Percentiles rank a stretch among this genome's conserved stretches.
Conservation (phyloP, 148 eudicot genomes). For the Pouteria glomerata region DNA sequence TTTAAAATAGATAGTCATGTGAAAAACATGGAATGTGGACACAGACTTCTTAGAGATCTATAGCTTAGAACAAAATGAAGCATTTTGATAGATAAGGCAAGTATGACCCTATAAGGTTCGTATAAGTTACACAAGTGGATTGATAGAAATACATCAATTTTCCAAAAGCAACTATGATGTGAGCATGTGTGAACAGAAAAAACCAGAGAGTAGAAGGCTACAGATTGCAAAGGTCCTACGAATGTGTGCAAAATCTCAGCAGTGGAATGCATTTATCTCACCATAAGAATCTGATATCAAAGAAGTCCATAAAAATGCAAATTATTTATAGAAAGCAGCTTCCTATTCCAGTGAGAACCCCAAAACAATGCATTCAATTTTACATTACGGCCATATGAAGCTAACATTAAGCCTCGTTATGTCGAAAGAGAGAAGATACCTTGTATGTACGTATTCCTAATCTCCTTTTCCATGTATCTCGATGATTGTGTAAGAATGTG, state of each 20-base stretch:
- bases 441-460: constrained; percentile 93
- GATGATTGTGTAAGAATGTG: constrained; percentile 83
- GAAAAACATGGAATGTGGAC: background rate
- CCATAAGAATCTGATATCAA: background rate
- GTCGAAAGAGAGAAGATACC: constrained; percentile 34
- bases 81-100: background rate
- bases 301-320: background rate
- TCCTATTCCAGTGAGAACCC: background rate
- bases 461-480: constrained; percentile 87
- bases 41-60: background rate
- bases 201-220: background rate
- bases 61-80: background rate
- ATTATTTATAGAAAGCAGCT: background rate
- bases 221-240: background rate
- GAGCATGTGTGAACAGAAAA: background rate
- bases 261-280: background rate
- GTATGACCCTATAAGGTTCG: too few relatives aligned
- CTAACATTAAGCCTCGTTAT: background rate
- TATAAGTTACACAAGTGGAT: too few relatives aligned
- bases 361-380: background rate
- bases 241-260: background rate
- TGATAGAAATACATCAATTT: too few relatives aligned
- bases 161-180: background rate
- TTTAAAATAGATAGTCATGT: background rate
- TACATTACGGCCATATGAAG: background rate